phyloP scores from a whole-genome alignment of 345 rosid species.

The Heritiera littoralis region DNA sequence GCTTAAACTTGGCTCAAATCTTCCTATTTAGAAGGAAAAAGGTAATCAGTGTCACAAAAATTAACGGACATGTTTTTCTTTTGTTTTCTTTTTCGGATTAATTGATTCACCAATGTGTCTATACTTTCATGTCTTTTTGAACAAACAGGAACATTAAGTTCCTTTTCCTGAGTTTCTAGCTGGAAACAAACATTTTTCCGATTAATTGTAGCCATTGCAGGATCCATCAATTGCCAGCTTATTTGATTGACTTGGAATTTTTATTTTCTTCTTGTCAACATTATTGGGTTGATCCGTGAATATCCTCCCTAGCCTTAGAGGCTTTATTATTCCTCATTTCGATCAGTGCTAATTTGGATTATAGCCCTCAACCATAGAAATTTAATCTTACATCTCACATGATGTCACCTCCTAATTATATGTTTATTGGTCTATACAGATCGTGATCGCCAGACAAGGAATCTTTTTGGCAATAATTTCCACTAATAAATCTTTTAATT shows the following conservation, averaged over 20 bases:
- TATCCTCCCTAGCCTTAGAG: background rate
- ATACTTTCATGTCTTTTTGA: conserved; percentile 10
- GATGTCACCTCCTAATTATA: background rate
- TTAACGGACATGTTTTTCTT: background rate
- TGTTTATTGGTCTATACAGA: background rate
- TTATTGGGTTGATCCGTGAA: conserved; percentile 9
- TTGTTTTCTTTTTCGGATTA: background rate
- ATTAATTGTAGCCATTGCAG: conserved; percentile 6
- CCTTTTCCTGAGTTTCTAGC: conserved; percentile 6
- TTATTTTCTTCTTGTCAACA: conserved; percentile 15
- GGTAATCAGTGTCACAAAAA: background rate
- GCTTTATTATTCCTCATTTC: background rate
- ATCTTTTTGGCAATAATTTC: background rate
- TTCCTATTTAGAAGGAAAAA: background rate
- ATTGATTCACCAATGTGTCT: background rate
- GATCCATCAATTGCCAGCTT: conserved; percentile 6
- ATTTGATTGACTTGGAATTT: conserved; percentile 7
- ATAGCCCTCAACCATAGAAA: background rate
- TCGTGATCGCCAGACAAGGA: conserved; percentile 4
- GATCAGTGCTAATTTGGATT: background rate
- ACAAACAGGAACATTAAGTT: background rate
- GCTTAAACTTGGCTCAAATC: background rate
- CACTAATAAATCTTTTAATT: background rate
- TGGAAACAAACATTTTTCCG: conserved; percentile 1
- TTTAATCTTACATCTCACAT: background rate